Evolutionary conservation across 257 asterid genomes (phyloP).

Genomic region (Solanum peruvianum): DNA sequence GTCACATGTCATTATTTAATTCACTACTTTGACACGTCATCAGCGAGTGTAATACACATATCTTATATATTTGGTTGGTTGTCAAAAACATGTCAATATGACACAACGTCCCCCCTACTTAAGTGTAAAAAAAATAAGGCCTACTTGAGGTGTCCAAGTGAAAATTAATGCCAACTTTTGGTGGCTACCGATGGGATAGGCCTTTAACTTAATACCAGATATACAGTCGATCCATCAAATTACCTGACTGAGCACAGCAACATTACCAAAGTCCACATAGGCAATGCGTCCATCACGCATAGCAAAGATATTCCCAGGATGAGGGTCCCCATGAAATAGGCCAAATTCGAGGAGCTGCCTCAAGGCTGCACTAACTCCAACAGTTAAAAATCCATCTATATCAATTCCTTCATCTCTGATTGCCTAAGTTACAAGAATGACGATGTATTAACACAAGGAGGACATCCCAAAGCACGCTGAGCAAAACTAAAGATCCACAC

Average conservation of each 20-base stretch:
- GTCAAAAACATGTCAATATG: too few relatives aligned
- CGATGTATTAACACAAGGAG: constrained; percentile 3
- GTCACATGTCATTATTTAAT: too few relatives aligned
- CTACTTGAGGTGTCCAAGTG: too few relatives aligned
- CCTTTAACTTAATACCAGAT: not conserved
- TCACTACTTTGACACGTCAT: too few relatives aligned
- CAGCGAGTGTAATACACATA: too few relatives aligned
- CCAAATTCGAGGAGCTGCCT: constrained; percentile 96
- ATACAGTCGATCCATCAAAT: not conserved
- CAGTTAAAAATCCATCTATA: constrained; percentile 76
- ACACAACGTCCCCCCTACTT: too few relatives aligned
- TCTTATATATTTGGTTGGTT: too few relatives aligned
- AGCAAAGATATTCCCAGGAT: constrained; percentile 97
- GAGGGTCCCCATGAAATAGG: constrained; percentile 97
- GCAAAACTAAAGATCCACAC: constrained; percentile 18
- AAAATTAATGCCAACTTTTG: too few relatives aligned
- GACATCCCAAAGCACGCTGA: not conserved
- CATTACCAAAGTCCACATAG: constrained; percentile 96
- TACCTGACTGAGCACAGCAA: constrained; percentile 99
- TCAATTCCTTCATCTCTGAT: constrained; percentile 85
- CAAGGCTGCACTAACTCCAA: constrained; percentile 98
- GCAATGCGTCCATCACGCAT: constrained; percentile 99
- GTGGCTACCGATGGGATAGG: too few relatives aligned
- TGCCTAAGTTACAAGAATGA: constrained; percentile 44
- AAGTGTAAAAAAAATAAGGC: too few relatives aligned